Base-by-base conservation (phyloP, 306 rosid genomes). In the Corylus avellana region DNA sequence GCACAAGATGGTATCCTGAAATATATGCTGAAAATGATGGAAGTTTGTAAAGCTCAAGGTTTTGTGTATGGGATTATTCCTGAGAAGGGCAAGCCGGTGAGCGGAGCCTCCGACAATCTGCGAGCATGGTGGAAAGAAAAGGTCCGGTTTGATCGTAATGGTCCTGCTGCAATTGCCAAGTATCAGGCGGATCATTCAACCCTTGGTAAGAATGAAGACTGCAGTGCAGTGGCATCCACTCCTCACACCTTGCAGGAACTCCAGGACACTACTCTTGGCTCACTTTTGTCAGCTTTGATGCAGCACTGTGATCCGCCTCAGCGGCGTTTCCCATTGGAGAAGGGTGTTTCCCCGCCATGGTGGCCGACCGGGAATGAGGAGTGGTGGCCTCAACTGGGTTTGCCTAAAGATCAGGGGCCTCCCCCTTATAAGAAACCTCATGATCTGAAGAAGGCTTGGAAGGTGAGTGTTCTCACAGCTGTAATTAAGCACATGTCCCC, bases 111-210 rank as follows among this genome's bases (percentile, higher is more conserved):
- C 1, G 98, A 93, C n/a, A 93, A 88, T 51, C 90, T 93, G 10
- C 89, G 94, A 17, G 97, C 80, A 0, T 93, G 98, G 98, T 93
- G 98, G 98, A 93, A 93, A 55, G 98, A 93, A 1, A 84, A 70
- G 20, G 94, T 93, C 0, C 78, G 82, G 72, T 93, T 93, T 46
- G 92, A 91, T 32, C 87, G 81, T 3, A 91, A 93, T 51, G 94
- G 90, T 0, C 97, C 94, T 0, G 86, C 86, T 35, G 98, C 98
- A 1, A 84, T 91, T 8, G 37, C 84, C 1, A 91, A 87, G 79
- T 91, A 87, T 44, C 82, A 84, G n/a, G 84, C 85, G 14, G 91
- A 91, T 73, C 80, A 59, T 53, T 89, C 80, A 0, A 29, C 76
- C 32, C 86, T 86, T 2, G 88, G 87, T 1, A 44, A 27, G 29